Evolutionary conservation across 2,329 filamentous ascomycete species (phyloP).

Genomic region (Penicillium sp.): DNA sequence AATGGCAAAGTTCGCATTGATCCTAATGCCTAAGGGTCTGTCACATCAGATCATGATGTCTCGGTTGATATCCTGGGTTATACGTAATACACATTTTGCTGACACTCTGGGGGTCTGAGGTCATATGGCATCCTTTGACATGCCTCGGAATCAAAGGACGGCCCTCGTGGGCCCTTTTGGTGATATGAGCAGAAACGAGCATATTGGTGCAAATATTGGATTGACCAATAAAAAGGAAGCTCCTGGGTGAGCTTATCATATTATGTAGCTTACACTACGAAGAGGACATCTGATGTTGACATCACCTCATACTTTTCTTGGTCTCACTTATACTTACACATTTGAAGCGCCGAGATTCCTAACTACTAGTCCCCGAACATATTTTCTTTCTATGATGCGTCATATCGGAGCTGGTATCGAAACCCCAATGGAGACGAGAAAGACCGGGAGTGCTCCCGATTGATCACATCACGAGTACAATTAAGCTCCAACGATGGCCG

Average conservation of each 20-base stretch:
- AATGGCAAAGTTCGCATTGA: neutral
- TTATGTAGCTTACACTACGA: neutral
- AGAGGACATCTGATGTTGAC: neutral
- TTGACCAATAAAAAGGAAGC: neutral
- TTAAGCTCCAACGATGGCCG: neutral
- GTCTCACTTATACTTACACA: neutral
- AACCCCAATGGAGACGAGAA: neutral
- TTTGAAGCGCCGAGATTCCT: too few relatives aligned
- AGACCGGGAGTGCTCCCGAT: neutral
- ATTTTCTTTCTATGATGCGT: neutral
- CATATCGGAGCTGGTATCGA: neutral
- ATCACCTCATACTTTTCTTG: neutral
- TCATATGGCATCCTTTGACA: neutral
- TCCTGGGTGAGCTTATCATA: neutral
- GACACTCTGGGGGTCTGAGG: neutral
- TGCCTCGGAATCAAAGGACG: neutral
- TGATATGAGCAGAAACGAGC: neutral
- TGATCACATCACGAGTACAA: neutral
- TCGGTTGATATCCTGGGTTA: neutral
- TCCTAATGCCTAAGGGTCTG: neutral
- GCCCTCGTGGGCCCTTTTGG: neutral
- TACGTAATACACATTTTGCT: neutral
- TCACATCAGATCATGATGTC: neutral
- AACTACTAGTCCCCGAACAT: too few relatives aligned
- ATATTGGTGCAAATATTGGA: neutral